Base-by-base conservation (phyloP, 495 filamentous ascomycete genomes). In the Xylaria intraflava region DNA sequence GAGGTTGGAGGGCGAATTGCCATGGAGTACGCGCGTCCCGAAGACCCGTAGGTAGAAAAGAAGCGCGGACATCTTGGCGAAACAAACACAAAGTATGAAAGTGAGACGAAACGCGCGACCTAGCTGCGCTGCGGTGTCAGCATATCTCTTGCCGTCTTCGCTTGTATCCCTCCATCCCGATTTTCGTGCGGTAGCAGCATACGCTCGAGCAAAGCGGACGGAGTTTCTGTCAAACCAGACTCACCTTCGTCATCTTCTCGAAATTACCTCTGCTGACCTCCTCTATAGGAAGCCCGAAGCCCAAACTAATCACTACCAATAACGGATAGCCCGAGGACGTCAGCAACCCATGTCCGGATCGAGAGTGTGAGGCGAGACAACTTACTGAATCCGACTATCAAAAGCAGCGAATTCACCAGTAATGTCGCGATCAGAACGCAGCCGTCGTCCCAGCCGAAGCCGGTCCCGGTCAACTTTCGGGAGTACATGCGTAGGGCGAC, bases 41-140 rank as follows among this genome's bases (percentile, higher is more conserved):
- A 75, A 72, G 27, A 73, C 58, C 43, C 68, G 63, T 24, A 68
- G 65, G 58, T 75, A 75, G 31, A 75, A 63, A 8, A 54, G 53
- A 8, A 75, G 40, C 38, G 71, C 68, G 24, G 68, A 66, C 22
- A 70, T 39, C 39, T 74, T 74, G 29, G 64, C 58, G 59, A 68
- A 65, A 26, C 44, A 60, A 6, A 71, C 51, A 7, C 36, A 26
- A 12, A 29, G 2, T 3, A 60, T 0, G 29, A 60, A 59, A 11
- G 57, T 3, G 31, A 44, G 0, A 14, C 59, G 42, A 43, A 57
- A 60, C 2, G 27, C 0, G 6, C 56, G 57, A 23, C 56, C 52
- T 2, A 62, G 26, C 60, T 62, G 49, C 16, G 2, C 2, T 38
- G 9, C 9, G 31, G 3, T 1, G 35, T 38, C 17, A 38, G 35